Evolutionary conservation across 148 eudicot genomes (phyloP), one percentile per base, ranked within the genome.

Genomic region (Bassia scoparia): DNA sequence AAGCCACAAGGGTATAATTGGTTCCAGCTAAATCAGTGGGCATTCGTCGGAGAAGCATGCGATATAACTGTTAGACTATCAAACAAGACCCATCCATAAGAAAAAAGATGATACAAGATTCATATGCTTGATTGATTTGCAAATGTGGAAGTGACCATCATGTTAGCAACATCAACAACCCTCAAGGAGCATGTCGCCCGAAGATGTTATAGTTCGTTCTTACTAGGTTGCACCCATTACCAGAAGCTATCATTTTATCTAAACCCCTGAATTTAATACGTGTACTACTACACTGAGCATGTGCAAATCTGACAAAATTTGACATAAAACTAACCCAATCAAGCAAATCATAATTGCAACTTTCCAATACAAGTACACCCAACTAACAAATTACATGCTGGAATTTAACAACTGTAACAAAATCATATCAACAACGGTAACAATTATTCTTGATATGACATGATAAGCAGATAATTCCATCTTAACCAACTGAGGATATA

Each of bases 1-100:
- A 81, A 69, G 99, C 87, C 65, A 87, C 86, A 20, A 86, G 76
- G 9, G 96, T 89, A 70, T 88, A 84, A 78, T 95, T 95, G 61
- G 90, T 79, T 61, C 86, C 84, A 31, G 82, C 89, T 73, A 95
- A 77, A 77, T 89, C 86, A 79, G 91, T 27, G 99, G 99, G 77
- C 99, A 95, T 76, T 83, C 99, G 88, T 77, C 78, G 69, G 35
- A 21, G 27, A 59, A 30, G n/a, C 29, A 76, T 38, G 52, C 1
- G 37, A 70, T n/a, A n/a, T n/a, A n/a, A n/a, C n/a, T n/a, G 33
- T 62, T 55, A 63, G 49, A 5, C 27, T n/a, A 54, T 30, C 20
- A 15, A 38, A 17, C 65, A 73, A 52, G 62, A n/a, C n/a, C 62
- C 2, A 37, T 49, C 11, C 61, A 49, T 33, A 6, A 27, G 54